Evolutionary conservation across 805 yeast species (phyloP), one percentile per base, ranked within the genome.

Genomic region (Ogataea ganodermae): DNA sequence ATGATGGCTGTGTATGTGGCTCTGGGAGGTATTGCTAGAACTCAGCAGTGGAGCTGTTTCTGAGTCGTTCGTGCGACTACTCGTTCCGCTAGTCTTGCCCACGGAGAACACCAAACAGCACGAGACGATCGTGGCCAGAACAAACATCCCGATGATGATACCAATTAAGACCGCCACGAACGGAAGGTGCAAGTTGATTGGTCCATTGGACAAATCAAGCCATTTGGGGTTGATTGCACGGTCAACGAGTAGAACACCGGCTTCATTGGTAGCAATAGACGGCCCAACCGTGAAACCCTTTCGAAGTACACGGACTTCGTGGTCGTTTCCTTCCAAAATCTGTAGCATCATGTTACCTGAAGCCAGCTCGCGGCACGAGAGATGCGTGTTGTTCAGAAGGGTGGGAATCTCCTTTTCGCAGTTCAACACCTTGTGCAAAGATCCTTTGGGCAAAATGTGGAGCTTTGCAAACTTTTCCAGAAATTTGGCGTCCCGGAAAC

Each of bases 111-210:
- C 50, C 60, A 73, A 61, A 49, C 71, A 66, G 48, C 73, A 71
- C 2, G 70, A 65, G 7, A 68, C 50, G 1, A 68, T 49, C 1
- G 61, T 13, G 2, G 70, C 51, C 24, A 73, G 60, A 3, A 72
- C 56, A 3, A 83, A 53, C 24, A 83, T 71, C 0, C 92, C 92
- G 7, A 84, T 58, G 1, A 85, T 65, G 3, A 84, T 69, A 6
- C 94, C 96, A 22, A 86, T 64, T 0, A 83, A 83, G 26, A 86
- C 68, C 12, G 92, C 87, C 16, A 83, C 74, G 44, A 80, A 74
- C 5, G 94, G 90, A 30, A 87, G 66, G 50, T 78, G 84, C 20
- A 86, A 64, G 49, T 78, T 85, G 37, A 81, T 69, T 28, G 77
- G 75, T 17, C 73, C 60, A 23, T 65, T 69, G 7, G 48, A 41